Evolutionary conservation across 768 basidiomycete genomes (phyloP), one percentile per base, ranked within the genome.

Genomic region (Auricularia sp.): DNA sequence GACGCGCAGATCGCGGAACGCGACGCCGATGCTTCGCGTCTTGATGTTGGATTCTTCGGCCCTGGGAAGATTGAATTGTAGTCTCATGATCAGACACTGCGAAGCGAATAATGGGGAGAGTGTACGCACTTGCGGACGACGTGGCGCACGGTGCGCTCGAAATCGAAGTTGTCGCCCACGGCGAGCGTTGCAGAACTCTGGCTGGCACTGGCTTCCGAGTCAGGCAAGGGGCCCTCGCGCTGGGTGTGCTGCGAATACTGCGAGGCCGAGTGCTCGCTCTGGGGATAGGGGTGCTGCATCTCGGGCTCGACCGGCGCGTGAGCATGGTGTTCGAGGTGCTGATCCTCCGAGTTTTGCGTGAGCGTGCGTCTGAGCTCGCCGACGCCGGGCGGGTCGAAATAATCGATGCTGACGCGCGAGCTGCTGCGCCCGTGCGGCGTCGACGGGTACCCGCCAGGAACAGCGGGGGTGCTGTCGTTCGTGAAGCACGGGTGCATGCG

Each of bases 1-100:
- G 6, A 89, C 88, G 0, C 76, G 77, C 18, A 90, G 78, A 65
- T 74, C 74, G 66, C 73, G 63, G 47, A 72, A 71, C 2, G 71
- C 61, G 10, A 67, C 70, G 56, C 56, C 56, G 34, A 69, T 64
- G 54, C 72, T 58, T 61, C 69, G 70, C 5, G 14, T 14, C 56
- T 59, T 59, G 56, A 59, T 59, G 56, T 59, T 59, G 56, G 56
- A 14, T 29, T 59, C 56, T 18, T 59, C 56, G 24, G 56, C 56
- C 24, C 56, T 59, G 56, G 13, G 3, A 18, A 59, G 6, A 14
- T 13, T 59, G 56, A 29, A 29, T 29, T 29, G 29, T 29, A 2
- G 29, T 29, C 29, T 29, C 29, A 29, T 29, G 29, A 29, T 29
- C 29, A 14, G 54, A 56, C 14, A 56, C 29, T 7, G 14, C 16